These are phyloP conservation scores for Hemileccinum impolitum DNA, from an alignment of 768 basidiomycete genomes.

Conservation along the genomic window DNA sequence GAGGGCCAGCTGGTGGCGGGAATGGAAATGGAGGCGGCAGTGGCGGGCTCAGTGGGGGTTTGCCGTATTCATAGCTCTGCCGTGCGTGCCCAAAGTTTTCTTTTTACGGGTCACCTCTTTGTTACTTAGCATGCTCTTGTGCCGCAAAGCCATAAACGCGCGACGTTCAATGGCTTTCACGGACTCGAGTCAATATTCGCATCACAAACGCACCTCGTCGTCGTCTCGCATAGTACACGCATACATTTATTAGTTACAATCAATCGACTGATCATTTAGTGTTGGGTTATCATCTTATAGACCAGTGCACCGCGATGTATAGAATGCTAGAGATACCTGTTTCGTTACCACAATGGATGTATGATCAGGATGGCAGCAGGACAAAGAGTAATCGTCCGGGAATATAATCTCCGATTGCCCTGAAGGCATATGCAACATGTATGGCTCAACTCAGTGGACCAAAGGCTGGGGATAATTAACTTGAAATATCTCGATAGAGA, in stretches of 20 bases:
- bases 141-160: neutral
- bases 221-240: slow-evolving; percentile 17
- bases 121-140: neutral
- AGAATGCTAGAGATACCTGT: slow-evolving; percentile 6
- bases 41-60: slow-evolving; percentile 18
- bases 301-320: slow-evolving; percentile 2
- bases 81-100: slow-evolving; percentile 1
- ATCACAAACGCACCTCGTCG: slow-evolving; percentile 4
- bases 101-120: too few species aligned
- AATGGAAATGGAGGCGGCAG: slow-evolving; percentile 1
- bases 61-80: slow-evolving; percentile 29
- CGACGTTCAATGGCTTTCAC: neutral
- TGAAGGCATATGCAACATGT: too few species aligned
- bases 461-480: too few species aligned
- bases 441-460: too few species aligned
- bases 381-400: too few species aligned
- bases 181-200: neutral
- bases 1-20: slow-evolving; percentile 7
- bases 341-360: too few species aligned
- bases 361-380: too few species aligned
- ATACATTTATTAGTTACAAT: slow-evolving; percentile 19
- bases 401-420: too few species aligned
- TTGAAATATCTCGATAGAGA: too few species aligned
- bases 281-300: slow-evolving; percentile 13
- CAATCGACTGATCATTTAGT: slow-evolving; percentile 11